Conservation (phyloP, 768 basidiomycete species). For the Termitomyces sp. region DNA sequence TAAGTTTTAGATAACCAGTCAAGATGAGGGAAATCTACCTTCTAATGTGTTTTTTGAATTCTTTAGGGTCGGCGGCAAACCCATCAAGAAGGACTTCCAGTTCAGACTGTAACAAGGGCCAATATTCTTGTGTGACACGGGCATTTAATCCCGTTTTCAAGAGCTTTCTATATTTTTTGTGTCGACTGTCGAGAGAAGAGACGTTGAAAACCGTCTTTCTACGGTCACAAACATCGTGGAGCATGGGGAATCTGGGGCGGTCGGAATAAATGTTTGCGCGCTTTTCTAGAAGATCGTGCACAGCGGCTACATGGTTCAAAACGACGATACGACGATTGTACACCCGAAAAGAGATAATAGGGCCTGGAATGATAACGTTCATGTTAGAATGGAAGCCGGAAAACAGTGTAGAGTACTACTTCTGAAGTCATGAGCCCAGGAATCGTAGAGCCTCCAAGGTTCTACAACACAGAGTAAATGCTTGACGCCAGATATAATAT, state of each 20-base stretch:
- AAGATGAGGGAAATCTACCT: constrained; percentile 20
- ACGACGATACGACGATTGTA: constrained; percentile 43
- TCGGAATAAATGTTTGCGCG: constrained; percentile 53
- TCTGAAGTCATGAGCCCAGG: constrained; percentile 19
- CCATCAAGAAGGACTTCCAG: constrained; percentile 26
- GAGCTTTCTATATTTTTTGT: constrained; percentile 36
- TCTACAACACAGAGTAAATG: constrained; percentile 15
- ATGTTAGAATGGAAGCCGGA: neutral
- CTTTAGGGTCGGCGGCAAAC: constrained; percentile 24
- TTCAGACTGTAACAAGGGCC: constrained; percentile 31
- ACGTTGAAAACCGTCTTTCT: constrained; percentile 39
- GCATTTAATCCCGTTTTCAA: constrained; percentile 32
- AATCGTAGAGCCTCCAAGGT: constrained; percentile 24
- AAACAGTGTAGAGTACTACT: constrained; percentile 9
- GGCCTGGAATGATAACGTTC: constrained; percentile 23
- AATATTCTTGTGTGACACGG: constrained; percentile 29
- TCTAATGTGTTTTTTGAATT: constrained; percentile 31
- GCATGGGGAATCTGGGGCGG: constrained; percentile 43
- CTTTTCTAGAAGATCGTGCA: constrained; percentile 44
- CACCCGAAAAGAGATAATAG: constrained; percentile 43
- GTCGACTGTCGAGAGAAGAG: constrained; percentile 30
- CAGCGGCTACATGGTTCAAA: constrained; percentile 39
- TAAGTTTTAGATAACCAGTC: neutral
- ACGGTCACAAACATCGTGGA: constrained; percentile 36
- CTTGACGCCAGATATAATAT: constrained; percentile 19